Base-by-base conservation (phyloP, 2,329 filamentous ascomycete genomes). In the Zopfia rhizophila region DNA sequence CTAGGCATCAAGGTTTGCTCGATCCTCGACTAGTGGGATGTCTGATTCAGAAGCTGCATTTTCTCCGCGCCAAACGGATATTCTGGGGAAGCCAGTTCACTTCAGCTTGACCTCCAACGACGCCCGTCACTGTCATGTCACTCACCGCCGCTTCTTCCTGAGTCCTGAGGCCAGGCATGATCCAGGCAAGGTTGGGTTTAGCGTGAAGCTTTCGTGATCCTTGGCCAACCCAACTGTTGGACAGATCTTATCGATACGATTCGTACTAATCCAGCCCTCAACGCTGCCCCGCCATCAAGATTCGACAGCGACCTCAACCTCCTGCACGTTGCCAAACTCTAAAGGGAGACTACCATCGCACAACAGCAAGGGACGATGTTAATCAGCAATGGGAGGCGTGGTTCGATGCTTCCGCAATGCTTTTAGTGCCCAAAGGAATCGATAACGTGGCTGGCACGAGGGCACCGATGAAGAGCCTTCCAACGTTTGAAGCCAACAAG, bases 221-320 rank as follows among this genome's bases (percentile, higher is more conserved):
- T 44, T 32, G 37, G 45, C 25, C 27, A 18, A 44, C 39, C 18
- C 10, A 36, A 16, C 29, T 12, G 29, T 17, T 7, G 17, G 24
- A n/a, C 23, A 45, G 42, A 48, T 38, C 43, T 56, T 56, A 53
- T 56, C 53, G 45, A 53, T 56, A 53, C 28, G 22, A 37, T n/a
- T n/a, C n/a, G n/a, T n/a, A n/a, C n/a, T n/a, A n/a, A 22, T 36
- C 33, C 10, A 22, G 39, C 35, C 25, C 30, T 28, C 37, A 12
- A 25, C 28, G 7, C 36, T 45, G 49, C 38, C 38, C 46, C 45
- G 18, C 49, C 45, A 44, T 43, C n/a, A n/a, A 8, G 10, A 28
- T 40, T 31, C 35, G 39, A 37, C 36, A 30, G 29, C 36, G 29
- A n/a, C n/a, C 36, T 24, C 45, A 38, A 47, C 45, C 38, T 53